phyloP scores from a whole-genome alignment of 768 basidiomycete genomes.

The Suillus bovinus region DNA sequence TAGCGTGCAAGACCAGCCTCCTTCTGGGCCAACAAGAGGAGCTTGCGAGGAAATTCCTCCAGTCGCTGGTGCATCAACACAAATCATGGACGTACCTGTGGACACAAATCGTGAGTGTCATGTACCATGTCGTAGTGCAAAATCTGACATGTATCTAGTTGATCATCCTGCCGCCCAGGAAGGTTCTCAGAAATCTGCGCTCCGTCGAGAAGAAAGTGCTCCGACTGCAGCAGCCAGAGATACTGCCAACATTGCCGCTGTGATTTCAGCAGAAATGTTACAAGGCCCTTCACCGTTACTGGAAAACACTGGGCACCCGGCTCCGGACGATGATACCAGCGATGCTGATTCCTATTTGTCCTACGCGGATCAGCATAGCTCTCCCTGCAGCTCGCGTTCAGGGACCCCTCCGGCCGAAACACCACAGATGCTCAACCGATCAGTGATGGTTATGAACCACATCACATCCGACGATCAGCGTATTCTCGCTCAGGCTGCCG shows the following conservation, averaged over 20 bases:
- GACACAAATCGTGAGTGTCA: constrained; percentile 27
- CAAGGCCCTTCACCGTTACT: not conserved
- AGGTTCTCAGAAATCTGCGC: not conserved
- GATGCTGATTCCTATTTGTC: constrained; percentile 26
- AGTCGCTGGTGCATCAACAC: not conserved
- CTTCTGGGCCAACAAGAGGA: constrained; percentile 1
- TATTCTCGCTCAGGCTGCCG: constrained; percentile 15
- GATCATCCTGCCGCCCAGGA: not conserved
- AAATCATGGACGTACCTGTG: constrained; percentile 16
- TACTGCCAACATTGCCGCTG: not conserved
- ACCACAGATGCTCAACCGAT: constrained; percentile 19
- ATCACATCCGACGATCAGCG: constrained; percentile 21
- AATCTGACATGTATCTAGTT: not conserved
- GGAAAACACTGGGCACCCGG: not conserved
- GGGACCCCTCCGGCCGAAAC: constrained; percentile 23
- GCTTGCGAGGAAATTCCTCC: not conserved
- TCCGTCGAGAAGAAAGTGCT: not conserved
- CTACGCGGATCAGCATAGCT: constrained; percentile 21
- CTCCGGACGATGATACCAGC: constrained; percentile 12
- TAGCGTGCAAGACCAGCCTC: not conserved
- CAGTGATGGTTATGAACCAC: constrained; percentile 27
- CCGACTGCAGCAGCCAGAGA: not conserved
- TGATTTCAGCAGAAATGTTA: not conserved
- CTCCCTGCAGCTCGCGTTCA: constrained; percentile 24
- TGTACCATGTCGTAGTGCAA: constrained; percentile 15